A percentile compares a stretch with the other conserved stretches of the same genome.
These are phyloP conservation scores for Penicillium taxi DNA, from an alignment of 495 filamentous ascomycete genomes.

Conservation along the genomic window DNA sequence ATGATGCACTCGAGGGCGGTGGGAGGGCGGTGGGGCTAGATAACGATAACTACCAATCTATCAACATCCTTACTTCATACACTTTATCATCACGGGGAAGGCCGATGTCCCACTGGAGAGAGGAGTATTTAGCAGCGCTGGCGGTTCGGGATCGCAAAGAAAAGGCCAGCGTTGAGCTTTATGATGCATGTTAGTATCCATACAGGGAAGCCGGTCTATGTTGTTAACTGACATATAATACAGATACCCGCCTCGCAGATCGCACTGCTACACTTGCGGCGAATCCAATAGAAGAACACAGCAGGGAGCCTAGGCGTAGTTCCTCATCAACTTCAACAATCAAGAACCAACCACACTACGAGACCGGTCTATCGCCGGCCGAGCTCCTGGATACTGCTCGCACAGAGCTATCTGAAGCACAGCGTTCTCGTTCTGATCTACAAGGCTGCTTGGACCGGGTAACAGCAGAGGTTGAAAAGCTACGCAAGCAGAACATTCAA, in stretches of 20 bases:
- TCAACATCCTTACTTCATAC: conserved; percentile 14
- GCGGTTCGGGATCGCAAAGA: conserved; percentile 49
- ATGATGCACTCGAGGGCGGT: conserved; percentile 35
- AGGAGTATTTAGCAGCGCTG: conserved; percentile 49
- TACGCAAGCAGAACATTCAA: conserved; percentile 47
- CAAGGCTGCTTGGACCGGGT: conserved; percentile 50
- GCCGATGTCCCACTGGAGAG: conserved; percentile 48
- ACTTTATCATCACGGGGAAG: conserved; percentile 16
- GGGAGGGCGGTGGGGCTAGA: conserved; percentile 28
- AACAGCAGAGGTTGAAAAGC: conserved; percentile 52
- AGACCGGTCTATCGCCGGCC: conserved; percentile 16
- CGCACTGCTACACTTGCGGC: conserved; percentile 51
- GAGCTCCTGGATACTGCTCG: conserved; percentile 44
- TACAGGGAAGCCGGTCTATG: background rate
- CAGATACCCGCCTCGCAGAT: conserved; percentile 65
- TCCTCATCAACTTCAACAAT: conserved; percentile 12
- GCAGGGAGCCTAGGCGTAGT: conserved; percentile 11
- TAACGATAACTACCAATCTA: conserved; percentile 19
- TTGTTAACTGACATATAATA: conserved; percentile 17
- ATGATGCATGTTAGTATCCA: conserved; percentile 47
- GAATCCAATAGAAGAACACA: conserved; percentile 1
- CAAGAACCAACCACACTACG: conserved; percentile 18
- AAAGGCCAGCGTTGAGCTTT: conserved; percentile 47
- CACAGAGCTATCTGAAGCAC: conserved; percentile 63
- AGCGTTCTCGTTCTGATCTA: conserved; percentile 60